Base-by-base conservation (phyloP, 228 moss, liverwort and hornwort genomes). In the Sphagnum magellanicum region DNA sequence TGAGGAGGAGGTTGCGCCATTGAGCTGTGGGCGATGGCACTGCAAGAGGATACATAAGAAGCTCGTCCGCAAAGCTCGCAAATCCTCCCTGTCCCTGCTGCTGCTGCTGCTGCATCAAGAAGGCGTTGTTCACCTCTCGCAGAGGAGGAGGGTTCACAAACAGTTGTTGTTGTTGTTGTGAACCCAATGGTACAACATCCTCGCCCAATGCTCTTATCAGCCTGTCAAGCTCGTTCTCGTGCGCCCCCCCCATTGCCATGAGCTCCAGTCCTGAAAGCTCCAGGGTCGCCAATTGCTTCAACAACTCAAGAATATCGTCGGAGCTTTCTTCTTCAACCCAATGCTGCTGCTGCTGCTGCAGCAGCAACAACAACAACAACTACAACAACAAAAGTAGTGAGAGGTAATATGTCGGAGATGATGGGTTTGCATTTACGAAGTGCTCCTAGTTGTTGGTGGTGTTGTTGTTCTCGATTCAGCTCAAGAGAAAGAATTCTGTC, bases 161-260 rank as follows among this genome's bases (percentile, higher is more conserved):
- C 10, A 70, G 68, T 14, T 66, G 73, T 59, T 70, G 50, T n/a
- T 77, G 70, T 59, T 67, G 63, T 5, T 74, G 77, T 5, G 65
- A 52, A 32, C 32, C 32, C 32, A 32, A 32, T 32, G 32, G 32
- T 71, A 75, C 75, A 48, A 83, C 74, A 5, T 86, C 86, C 72
- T 86, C 86, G 0, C 80, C 79, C 69, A 86, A 55, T 4, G 78
- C 77, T 74, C 74, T 77, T 82, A 86, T 83, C 64, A 86, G 78
- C 0, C 80, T 82, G 75, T 86, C 86, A 71, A 86, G 74, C 52
- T 86, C 86, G 11, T 8, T 63, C 61, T 63, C 61, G 4, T 15
- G 49, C 14, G 58, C 80, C 78, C 49, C 75, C 73, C 0, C 52
- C 13, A 12, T 64, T 5, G 8, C 63, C 65, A 78, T 75, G 8